Base-by-base conservation (phyloP, 139 green algal genomes). In the Pseudopediastrum boryanum region DNA sequence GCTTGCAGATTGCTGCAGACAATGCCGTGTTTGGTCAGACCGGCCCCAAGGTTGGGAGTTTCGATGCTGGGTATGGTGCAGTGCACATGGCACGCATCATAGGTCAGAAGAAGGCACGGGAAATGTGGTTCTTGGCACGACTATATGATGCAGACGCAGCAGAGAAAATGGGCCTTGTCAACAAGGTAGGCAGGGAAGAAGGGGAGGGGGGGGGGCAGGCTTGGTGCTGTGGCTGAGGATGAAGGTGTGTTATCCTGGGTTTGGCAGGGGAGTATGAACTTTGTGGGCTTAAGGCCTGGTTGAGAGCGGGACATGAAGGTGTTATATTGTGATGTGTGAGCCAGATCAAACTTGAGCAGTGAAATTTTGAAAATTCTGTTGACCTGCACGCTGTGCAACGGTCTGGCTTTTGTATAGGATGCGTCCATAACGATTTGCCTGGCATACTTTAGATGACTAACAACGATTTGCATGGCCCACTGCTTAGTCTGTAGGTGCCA, bases 1-100 rank as follows among this genome's bases (percentile, higher is more conserved):
- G n/a, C 42, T 42, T 71, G 46, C 85, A 96, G 89, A 97, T 99
- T 38, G 92, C 96, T 2, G 96, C 96, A 29, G 96, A 99, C 86
- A 99, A 99, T 74, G 95, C 93, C 1, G 91, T 99, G 13, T 99
- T 99, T 87, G 96, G 96, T 13, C 96, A 99, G 85, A 99, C 95
- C 6, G 96, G 96, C 16, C 96, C 96, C 69, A 99, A 98, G 84
- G 94, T 98, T 2, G 94, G 94, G 56, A 94, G 84, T 77, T 99
- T 99, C 85, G 96, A 99, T 74, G 96, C 96, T 25, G 96, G 96
- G 21, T 99, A 98, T 82, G 96, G 96, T 35, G 95, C 86, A 56
- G 94, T 91, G 0, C 91, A 97, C 66, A 98, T 99, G 95, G 94
- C 90, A 3, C 85, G 95, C 6, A 67, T 98, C 19, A 84, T 98